Evolutionary conservation across 257 asterid species (phyloP).

Genomic region (Scutellaria baicalensis): DNA sequence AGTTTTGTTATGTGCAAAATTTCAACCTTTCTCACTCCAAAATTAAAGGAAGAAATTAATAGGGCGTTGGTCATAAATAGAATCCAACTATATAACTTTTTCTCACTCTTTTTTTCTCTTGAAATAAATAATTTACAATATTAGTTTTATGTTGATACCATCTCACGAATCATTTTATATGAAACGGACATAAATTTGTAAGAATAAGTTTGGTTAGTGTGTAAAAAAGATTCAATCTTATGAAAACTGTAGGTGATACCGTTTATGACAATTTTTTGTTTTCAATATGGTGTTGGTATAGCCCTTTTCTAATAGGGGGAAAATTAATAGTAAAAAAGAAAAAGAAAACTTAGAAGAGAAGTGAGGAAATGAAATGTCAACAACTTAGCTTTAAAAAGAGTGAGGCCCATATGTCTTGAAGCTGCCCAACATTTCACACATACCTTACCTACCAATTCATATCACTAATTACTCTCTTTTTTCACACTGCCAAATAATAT

Average conservation of each 20-base stretch:
- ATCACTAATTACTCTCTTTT: neutral
- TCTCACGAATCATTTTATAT: too few species aligned
- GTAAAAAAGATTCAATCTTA: too few species aligned
- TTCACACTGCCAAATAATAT: neutral
- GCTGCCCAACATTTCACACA: slow-evolving; percentile 27
- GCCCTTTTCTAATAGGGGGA: too few species aligned
- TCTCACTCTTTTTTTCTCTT: neutral
- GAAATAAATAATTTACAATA: too few species aligned
- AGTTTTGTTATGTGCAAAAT: neutral
- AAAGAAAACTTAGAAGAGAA: slow-evolving; percentile 3
- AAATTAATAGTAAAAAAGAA: neutral
- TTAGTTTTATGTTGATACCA: too few species aligned
- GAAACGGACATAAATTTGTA: too few species aligned
- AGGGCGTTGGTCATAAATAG: neutral
- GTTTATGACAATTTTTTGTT: too few species aligned
- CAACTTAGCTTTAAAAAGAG: slow-evolving; percentile 20
- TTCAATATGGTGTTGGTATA: too few species aligned
- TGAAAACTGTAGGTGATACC: too few species aligned
- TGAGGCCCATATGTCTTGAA: slow-evolving; percentile 26
- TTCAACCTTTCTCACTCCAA: slow-evolving; percentile 4
- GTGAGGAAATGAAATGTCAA: slow-evolving; percentile 26
- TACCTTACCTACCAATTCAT: slow-evolving; percentile 25
- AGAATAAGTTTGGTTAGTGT: too few species aligned
- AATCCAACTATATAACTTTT: neutral
- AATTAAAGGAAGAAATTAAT: neutral